Evolutionary conservation across 2,329 filamentous ascomycete genomes (phyloP).

Genomic region (Alternaria sp.): DNA sequence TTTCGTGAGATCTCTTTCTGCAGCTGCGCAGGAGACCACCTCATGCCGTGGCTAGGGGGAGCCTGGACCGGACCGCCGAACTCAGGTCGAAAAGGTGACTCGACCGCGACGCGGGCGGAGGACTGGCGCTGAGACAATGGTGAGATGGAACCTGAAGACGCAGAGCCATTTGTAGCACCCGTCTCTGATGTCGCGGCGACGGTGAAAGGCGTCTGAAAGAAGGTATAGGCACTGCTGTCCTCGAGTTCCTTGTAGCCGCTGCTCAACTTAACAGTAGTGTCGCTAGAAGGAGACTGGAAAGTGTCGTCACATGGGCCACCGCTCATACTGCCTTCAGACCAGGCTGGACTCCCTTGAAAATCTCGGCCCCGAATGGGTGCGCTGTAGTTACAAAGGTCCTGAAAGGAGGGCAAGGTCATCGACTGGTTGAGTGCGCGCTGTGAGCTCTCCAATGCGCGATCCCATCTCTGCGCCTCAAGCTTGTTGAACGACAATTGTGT

Average conservation of each 20-base stretch:
- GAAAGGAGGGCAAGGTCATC: background rate
- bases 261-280: background rate
- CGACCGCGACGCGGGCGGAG: background rate
- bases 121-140: background rate
- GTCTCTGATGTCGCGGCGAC: background rate
- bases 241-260: background rate
- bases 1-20: too few relatives aligned
- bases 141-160: background rate
- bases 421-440: background rate
- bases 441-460: background rate
- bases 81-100: background rate
- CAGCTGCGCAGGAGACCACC: too few relatives aligned
- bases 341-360: background rate
- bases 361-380: background rate
- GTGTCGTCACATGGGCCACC: rapidly evolving
- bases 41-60: background rate
- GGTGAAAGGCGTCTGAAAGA: background rate
- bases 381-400: background rate
- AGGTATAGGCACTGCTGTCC: too few relatives aligned
- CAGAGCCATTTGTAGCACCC: background rate
- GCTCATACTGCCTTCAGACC: too few relatives aligned
- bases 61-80: background rate
- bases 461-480: background rate
- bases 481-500: background rate
- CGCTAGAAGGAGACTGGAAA: background rate